Conservation (phyloP, 2,329 filamentous ascomycete genomes). For the Ascomycota sp. region DNA sequence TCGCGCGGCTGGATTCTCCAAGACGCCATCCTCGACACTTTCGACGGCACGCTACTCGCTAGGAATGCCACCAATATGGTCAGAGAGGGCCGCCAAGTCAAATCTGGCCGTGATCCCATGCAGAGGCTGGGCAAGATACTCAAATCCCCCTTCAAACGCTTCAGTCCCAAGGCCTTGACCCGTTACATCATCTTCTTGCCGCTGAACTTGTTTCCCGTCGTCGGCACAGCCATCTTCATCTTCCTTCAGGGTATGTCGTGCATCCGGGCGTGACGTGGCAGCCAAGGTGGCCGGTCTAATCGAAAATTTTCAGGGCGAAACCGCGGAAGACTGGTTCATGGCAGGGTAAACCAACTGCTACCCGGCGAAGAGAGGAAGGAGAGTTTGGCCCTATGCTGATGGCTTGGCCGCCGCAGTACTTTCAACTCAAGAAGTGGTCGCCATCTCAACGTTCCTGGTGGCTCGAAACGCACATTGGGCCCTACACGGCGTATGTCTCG, state of each 20-base stretch:
- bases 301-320: slow-evolving; percentile 17
- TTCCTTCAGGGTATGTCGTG: slow-evolving; percentile 41
- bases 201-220: slow-evolving; percentile 78
- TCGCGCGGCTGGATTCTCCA: slow-evolving; percentile 57
- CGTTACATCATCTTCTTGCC: slow-evolving; percentile 73
- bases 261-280: too few relatives aligned
- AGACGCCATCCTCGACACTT: slow-evolving; percentile 71
- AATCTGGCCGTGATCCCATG: slow-evolving; percentile 36
- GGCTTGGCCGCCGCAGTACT: too few relatives aligned
- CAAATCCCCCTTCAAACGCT: slow-evolving; percentile 35
- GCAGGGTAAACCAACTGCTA: slow-evolving; percentile 21
- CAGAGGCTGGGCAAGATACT: slow-evolving; percentile 34
- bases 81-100: slow-evolving; percentile 52
- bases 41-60: slow-evolving; percentile 50
- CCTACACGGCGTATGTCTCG: slow-evolving; percentile 56
- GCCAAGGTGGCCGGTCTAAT: too few relatives aligned
- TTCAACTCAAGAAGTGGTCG: slow-evolving; percentile 76
- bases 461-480: slow-evolving; percentile 47
- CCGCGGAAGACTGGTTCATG: slow-evolving; percentile 28
- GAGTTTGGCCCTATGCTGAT: too few relatives aligned
- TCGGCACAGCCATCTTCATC: slow-evolving; percentile 69
- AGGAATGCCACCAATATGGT: slow-evolving; percentile 40
- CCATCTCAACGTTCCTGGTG: slow-evolving; percentile 43
- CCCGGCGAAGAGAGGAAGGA: not conserved
- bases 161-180: slow-evolving; percentile 42